A percentile compares a stretch with the other conserved stretches of the same genome.
phyloP scores from a whole-genome alignment of 257 asterid genomes.

The Paraleonurus japonicus region DNA sequence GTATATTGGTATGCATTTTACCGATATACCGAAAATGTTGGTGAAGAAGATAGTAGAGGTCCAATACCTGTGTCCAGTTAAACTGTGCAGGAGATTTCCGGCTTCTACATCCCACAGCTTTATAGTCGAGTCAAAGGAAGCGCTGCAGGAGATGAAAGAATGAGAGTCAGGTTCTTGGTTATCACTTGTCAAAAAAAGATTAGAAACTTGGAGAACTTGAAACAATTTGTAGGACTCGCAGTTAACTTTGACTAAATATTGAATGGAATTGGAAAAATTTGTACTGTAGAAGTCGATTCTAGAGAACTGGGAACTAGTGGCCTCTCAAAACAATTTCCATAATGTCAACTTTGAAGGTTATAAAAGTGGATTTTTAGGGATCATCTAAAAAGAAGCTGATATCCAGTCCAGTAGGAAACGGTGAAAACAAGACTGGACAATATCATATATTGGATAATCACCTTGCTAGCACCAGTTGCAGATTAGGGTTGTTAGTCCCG shows the following conservation, averaged over 20 bases:
- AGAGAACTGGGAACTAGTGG: neutral
- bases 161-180: too few species aligned
- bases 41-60: neutral
- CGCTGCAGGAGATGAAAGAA: constrained; percentile 46
- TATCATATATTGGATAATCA: constrained; percentile 22
- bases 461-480: constrained; percentile 84
- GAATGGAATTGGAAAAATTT: neutral
- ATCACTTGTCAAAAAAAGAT: too few species aligned
- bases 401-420: neutral
- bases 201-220: neutral
- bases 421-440: constrained; percentile 1
- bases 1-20: too few species aligned
- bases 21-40: too few species aligned
- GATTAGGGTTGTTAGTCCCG: constrained; percentile 85
- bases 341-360: neutral
- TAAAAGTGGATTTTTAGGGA: too few species aligned
- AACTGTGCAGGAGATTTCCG: constrained; percentile 72
- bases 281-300: neutral
- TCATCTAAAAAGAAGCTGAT: neutral
- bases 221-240: neutral
- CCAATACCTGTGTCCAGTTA: constrained; percentile 80
- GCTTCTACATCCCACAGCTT: constrained; percentile 84
- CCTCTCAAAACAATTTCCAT: neutral
- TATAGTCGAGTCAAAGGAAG: constrained; percentile 95
- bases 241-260: neutral